Evolutionary conservation across 2,329 filamentous ascomycete species (phyloP).

Genomic region (Simplicillium aogashimaense): DNA sequence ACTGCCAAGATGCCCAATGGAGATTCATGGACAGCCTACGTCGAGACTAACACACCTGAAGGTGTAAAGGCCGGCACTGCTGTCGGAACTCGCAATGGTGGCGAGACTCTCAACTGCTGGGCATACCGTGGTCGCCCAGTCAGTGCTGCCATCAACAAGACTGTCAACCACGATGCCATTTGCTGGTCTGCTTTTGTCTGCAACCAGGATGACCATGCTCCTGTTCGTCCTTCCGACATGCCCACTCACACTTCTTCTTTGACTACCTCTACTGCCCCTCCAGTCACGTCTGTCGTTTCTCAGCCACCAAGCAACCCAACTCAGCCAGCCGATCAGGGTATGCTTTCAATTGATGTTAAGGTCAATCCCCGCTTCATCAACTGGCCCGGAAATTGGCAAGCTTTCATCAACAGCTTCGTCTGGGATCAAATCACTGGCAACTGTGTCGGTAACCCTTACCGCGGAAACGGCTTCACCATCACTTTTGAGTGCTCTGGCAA

Average conservation of each 20-base stretch:
- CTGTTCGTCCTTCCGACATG: conserved; percentile 23
- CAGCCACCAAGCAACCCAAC: conserved; percentile 17
- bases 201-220: conserved; percentile 23
- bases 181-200: conserved; percentile 32
- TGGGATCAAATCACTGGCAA: conserved; percentile 26
- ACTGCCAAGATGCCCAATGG: conserved; percentile 27
- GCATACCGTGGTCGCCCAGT: conserved; percentile 29
- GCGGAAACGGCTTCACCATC: conserved; percentile 24
- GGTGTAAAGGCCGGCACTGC: conserved; percentile 28
- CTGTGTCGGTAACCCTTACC: conserved; percentile 20
- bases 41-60: conserved; percentile 28
- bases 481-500: conserved; percentile 25
- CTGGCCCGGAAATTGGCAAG: conserved; percentile 26
- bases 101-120: conserved; percentile 28
- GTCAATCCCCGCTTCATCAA: conserved; percentile 28
- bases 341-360: conserved; percentile 19
- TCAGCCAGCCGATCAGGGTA: conserved; percentile 11
- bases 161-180: conserved; percentile 23
- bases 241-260: conserved; percentile 6
- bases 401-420: conserved; percentile 28
- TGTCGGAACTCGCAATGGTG: conserved; percentile 27
- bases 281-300: conserved; percentile 14
- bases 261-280: conserved; percentile 22
- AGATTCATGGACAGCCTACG: conserved; percentile 30
- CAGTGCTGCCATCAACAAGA: conserved; percentile 27